Base-by-base conservation (phyloP, 2,329 filamentous ascomycete species). In the Colletotrichum tofieldiae region DNA sequence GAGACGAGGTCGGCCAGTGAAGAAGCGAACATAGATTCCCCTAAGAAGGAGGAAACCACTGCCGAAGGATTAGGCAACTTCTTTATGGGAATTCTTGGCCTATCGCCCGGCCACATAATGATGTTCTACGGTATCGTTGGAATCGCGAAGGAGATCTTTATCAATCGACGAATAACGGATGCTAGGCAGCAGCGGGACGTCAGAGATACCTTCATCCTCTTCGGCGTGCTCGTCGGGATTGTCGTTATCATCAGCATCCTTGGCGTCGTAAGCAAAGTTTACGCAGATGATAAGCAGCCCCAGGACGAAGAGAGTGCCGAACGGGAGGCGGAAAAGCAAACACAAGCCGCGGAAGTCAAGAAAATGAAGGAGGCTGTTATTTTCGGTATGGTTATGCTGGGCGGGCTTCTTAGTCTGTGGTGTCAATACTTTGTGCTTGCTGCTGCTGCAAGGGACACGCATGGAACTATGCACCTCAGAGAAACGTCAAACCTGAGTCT, bases 351-450 rank as follows among this genome's bases (percentile, higher is more conserved):
- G 7, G 32, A 51, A 29, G 8, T 6, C 14, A 26, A 61, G 26
- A 20, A 35, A 14, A 20, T 12, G 18, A 49, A n/a, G 9, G 9
- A 26, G 39, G 23, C 60, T n/a, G 16, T 23, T 1, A 3, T 54
- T 1, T n/a, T 32, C 1, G 47, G 45, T 16, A 47, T 12, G 2
- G 7, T 26, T 14, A 4, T 63, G 5, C 32, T 52, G 11, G 11
- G 18, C 12, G 47, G 47, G 47, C 2, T 54, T n/a, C n/a, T 49
- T 8, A 54, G 45, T 20, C 7, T 52, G 23, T 67, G 65, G 65
- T 61, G 55, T 45, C 55, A 60, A 37, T 54, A 35, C 20, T 45
- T 54, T 12, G 45, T 67, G 12, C 18, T 61, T 26, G 55, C 55
- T 14, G 65, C 56, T 7, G 55, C 35, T 1, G 65, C 56, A 2